These are phyloP conservation scores for Trametes sanguinea DNA, from an alignment of 768 basidiomycete species.

Conservation along the genomic window DNA sequence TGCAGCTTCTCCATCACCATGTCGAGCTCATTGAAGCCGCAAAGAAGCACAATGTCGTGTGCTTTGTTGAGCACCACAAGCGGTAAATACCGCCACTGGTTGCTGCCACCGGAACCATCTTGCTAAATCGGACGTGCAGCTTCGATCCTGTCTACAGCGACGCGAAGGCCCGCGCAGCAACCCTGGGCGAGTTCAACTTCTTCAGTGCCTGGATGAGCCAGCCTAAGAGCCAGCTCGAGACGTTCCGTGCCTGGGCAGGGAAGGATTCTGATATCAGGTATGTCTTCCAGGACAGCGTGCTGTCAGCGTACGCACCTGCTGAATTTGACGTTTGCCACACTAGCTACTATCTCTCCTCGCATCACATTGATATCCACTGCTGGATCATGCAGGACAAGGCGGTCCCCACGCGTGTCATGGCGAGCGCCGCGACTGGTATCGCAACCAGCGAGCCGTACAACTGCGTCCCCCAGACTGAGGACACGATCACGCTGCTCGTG, in stretches of 20 bases:
- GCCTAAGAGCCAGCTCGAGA: conserved; percentile 92
- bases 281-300: conserved; percentile 3
- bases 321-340: neutral
- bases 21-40: conserved; percentile 75
- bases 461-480: conserved; percentile 85
- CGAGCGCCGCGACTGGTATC: conserved; percentile 88
- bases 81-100: conserved; percentile 44
- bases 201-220: conserved; percentile 98
- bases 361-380: conserved; percentile 89
- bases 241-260: conserved; percentile 94
- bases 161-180: conserved; percentile 73
- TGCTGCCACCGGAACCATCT: neutral
- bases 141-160: conserved; percentile 94
- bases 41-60: conserved; percentile 76
- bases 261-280: conserved; percentile 92
- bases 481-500: conserved; percentile 92
- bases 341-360: conserved; percentile 93
- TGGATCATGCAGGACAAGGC: conserved; percentile 82
- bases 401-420: conserved; percentile 81
- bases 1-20: conserved; percentile 83
- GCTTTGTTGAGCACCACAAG: conserved; percentile 95
- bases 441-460: conserved; percentile 88
- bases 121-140: conserved; percentile 34
- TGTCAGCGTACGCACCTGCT: neutral
- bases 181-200: conserved; percentile 91